Evolutionary conservation across 2,329 filamentous ascomycete species (phyloP).

Genomic region (Sclerotinia subarctica): DNA sequence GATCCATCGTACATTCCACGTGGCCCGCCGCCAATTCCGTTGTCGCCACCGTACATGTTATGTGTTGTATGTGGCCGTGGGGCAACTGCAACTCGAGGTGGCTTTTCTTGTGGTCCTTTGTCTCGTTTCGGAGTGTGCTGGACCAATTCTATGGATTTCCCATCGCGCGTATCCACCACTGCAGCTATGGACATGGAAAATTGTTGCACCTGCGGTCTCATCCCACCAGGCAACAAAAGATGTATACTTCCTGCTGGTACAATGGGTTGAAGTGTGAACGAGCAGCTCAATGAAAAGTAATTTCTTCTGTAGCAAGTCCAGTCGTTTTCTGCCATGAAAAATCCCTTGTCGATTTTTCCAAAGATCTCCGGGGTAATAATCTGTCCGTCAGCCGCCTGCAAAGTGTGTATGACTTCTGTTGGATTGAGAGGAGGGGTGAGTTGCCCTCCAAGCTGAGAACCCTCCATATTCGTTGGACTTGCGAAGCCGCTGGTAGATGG

Average conservation of each 20-base stretch:
- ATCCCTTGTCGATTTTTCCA: slow-evolving; percentile 68
- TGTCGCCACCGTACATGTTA: slow-evolving; percentile 31
- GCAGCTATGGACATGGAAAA: slow-evolving; percentile 67
- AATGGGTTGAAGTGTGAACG: slow-evolving; percentile 54
- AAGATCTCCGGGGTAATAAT: slow-evolving; percentile 59
- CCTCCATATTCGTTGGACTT: slow-evolving; percentile 38
- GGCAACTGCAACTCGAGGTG: slow-evolving; percentile 45
- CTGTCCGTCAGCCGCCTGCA: slow-evolving; percentile 49
- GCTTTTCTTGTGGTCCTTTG: slow-evolving; percentile 64
- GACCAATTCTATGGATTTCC: slow-evolving; percentile 68
- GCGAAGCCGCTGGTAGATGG: slow-evolving; percentile 38
- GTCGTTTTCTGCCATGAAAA: slow-evolving; percentile 62
- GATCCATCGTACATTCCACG: slow-evolving; percentile 28
- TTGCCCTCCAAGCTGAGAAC: slow-evolving; percentile 26
- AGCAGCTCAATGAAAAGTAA: slow-evolving; percentile 67
- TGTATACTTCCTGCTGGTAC: slow-evolving; percentile 44
- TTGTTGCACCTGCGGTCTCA: slow-evolving; percentile 46
- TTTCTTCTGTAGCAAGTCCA: slow-evolving; percentile 75
- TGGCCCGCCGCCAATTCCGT: slow-evolving; percentile 26
- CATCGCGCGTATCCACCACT: slow-evolving; percentile 58
- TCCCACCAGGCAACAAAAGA: slow-evolving; percentile 30
- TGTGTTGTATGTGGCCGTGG: slow-evolving; percentile 35
- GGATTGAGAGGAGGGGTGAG: slow-evolving; percentile 39
- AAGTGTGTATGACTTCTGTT: slow-evolving; percentile 45
- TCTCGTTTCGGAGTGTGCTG: slow-evolving; percentile 73